A percentile compares a stretch with the other conserved stretches of the same genome.
These are phyloP conservation scores for Asterella californica DNA, from an alignment of 225 moss, liverwort and hornwort genomes.

Conservation along the genomic window DNA sequence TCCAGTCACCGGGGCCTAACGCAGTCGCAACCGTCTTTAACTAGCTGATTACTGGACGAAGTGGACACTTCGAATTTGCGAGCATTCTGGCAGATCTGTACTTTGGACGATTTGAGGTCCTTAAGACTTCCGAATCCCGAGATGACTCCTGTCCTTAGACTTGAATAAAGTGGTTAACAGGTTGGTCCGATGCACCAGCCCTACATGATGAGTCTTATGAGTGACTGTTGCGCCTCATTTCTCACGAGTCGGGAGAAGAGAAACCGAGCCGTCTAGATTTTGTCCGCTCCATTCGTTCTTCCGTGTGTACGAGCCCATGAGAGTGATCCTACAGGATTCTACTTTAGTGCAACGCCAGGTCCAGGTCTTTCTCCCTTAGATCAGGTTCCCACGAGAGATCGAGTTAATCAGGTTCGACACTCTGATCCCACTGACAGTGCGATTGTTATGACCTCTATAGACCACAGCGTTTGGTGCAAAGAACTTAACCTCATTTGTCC, in stretches of 20 bases:
- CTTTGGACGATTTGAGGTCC: constrained; percentile 1
- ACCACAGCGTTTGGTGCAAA: not conserved
- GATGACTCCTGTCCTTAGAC: not conserved
- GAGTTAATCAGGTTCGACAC: not conserved
- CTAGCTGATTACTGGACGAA: constrained; percentile 7
- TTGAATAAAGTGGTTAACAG: constrained; percentile 5
- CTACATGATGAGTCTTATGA: not conserved
- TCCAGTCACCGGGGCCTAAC: not conserved
- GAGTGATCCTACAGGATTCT: too few relatives aligned
- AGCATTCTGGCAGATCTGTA: constrained; percentile 13
- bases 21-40: constrained; percentile 10
- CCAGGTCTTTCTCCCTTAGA: not conserved
- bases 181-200: constrained; percentile 9
- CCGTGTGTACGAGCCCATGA: not conserved
- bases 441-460: not conserved
- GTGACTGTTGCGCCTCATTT: not conserved
- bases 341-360: too few relatives aligned
- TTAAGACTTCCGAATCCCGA: not conserved
- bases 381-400: not conserved
- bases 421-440: not conserved
- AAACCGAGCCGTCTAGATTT: not conserved
- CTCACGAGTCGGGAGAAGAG: not conserved
- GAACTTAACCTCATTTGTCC: not conserved
- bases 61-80: constrained; percentile 3
- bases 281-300: not conserved